A percentile compares a stretch with the other conserved stretches of the same genome.
phyloP scores from a whole-genome alignment of 1,139 yeast species.

The Yamadazyma songkhlaensis region DNA sequence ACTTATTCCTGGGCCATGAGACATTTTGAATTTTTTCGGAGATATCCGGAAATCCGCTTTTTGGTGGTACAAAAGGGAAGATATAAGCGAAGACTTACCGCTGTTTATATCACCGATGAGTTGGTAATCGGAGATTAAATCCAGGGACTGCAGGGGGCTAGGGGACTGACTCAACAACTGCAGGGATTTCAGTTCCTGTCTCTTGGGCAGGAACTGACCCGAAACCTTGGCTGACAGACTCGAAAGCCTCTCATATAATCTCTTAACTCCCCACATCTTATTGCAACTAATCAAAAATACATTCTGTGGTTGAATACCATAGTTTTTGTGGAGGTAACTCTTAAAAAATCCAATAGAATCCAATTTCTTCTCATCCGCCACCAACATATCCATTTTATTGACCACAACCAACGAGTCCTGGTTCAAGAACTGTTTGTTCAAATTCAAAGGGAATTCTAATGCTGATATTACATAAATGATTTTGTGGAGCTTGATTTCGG shows the following conservation, averaged over 20 bases:
- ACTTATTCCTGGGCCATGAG: constrained; percentile 46
- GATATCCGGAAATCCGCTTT: constrained; percentile 9
- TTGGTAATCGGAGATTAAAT: no score
- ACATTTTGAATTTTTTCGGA: constrained; percentile 9
- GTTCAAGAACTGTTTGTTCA: constrained; percentile 32
- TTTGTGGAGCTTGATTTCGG: constrained; percentile 10
- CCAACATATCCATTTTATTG: constrained; percentile 58
- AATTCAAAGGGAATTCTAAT: constrained; percentile 66
- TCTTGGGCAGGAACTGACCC: no score
- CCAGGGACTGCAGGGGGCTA: no score
- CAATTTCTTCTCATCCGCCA: constrained; percentile 26
- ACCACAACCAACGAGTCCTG: constrained; percentile 43
- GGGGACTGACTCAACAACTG: no score
- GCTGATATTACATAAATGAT: constrained; percentile 63
- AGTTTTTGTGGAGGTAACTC: constrained; percentile 37
- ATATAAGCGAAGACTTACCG: constrained; percentile 72
- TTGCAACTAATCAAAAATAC: constrained; percentile 50
- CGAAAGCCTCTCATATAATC: neutral
- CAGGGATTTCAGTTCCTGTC: no score
- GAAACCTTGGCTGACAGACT: constrained; percentile 12
- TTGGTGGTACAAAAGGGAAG: constrained; percentile 9
- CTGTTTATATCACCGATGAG: constrained; percentile 71
- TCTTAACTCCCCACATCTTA: constrained; percentile 48
- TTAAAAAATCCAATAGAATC: constrained; percentile 44
- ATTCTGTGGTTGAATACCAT: constrained; percentile 42